These are phyloP conservation scores for Metarhizium humberi DNA, from an alignment of 2,329 filamentous ascomycete genomes.

Conservation along the genomic window DNA sequence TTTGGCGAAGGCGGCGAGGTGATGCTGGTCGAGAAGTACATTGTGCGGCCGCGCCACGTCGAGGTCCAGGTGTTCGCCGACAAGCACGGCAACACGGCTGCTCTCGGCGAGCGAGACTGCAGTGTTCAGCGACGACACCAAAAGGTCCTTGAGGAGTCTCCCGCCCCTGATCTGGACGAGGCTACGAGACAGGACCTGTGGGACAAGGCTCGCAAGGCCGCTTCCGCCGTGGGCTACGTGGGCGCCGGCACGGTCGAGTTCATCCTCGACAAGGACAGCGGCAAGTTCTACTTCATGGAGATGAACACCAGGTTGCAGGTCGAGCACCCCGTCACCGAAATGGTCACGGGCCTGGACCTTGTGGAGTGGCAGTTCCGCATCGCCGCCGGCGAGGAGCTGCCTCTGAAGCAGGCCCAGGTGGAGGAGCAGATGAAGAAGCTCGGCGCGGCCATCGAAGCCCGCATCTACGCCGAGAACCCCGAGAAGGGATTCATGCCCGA, in stretches of 20 bases:
- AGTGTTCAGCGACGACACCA: constrained; percentile 81
- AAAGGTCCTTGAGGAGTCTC: constrained; percentile 85
- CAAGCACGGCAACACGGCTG: constrained; percentile 65
- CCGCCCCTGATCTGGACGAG: constrained; percentile 59
- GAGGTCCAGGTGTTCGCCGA: constrained; percentile 91
- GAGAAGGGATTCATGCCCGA: constrained; percentile 88
- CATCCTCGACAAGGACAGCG: constrained; percentile 74
- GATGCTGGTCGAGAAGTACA: constrained; percentile 78
- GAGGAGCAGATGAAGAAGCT: constrained; percentile 63
- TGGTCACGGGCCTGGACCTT: constrained; percentile 62
- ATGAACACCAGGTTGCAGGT: constrained; percentile 89
- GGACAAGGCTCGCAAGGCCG: constrained; percentile 56
- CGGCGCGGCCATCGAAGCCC: constrained; percentile 87
- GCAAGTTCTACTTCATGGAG: constrained; percentile 75
- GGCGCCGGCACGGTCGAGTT: constrained; percentile 87
- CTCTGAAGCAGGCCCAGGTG: constrained; percentile 51
- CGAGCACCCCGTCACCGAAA: constrained; percentile 83
- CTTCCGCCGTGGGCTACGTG: constrained; percentile 74
- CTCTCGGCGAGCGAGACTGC: constrained; percentile 83
- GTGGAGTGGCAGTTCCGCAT: constrained; percentile 94
- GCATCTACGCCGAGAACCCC: constrained; percentile 95
- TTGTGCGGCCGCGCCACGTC: constrained; percentile 70
- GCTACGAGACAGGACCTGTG: constrained; percentile 51
- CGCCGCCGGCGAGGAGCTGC: constrained; percentile 46
- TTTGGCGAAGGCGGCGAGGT: constrained; percentile 75